Base-by-base conservation (phyloP, 257 asterid species). In the Avicennia marina region DNA sequence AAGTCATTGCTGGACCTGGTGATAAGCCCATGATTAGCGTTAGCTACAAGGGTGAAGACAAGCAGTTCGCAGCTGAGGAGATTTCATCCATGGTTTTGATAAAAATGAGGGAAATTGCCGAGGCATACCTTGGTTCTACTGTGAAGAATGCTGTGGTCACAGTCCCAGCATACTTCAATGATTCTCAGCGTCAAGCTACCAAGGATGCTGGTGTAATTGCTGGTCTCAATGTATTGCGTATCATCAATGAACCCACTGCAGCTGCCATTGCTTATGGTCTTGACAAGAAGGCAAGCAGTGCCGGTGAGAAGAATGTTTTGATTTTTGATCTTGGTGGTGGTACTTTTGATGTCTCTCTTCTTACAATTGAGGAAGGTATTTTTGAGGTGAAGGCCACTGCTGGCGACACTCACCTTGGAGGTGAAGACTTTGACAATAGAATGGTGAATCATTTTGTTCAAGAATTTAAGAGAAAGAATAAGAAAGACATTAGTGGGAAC, bases 211-310 rank as follows among this genome's bases (percentile, higher is more conserved):
- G 95, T 38, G 95, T 86, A 0, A 83, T 86, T 60, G 76, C 94
- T 25, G 94, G 95, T 4, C 79, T 86, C 60, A 83, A 83, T 58
- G 95, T 86, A 33, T 72, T 86, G 95, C 83, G 95, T 21, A 86
- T 86, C 33, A 86, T 86, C 53, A 86, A 83, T 10, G 95, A 86
- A 71, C 95, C 95, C 45, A 83, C 94, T 0, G 95, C 94, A 24
- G 95, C 95, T 16, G 95, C 95, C 57, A 86, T 86, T 71, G 95
- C 95, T 22, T 86, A 86, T 22, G 95, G 95, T 44, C 72, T 86
- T 60, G 95, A 86, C 75, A 86, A 83, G 81, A 86, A 83, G 72
- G 94, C 94, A 1, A 86, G 86, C 18, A 86, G 94, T 36, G 94
- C 79, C 2, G 90, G 95, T 6, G 95, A 86, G 75, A 86, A 86